Base-by-base conservation (phyloP, 1,284 basidiomycete genomes). In the Trichosporon sp. region DNA sequence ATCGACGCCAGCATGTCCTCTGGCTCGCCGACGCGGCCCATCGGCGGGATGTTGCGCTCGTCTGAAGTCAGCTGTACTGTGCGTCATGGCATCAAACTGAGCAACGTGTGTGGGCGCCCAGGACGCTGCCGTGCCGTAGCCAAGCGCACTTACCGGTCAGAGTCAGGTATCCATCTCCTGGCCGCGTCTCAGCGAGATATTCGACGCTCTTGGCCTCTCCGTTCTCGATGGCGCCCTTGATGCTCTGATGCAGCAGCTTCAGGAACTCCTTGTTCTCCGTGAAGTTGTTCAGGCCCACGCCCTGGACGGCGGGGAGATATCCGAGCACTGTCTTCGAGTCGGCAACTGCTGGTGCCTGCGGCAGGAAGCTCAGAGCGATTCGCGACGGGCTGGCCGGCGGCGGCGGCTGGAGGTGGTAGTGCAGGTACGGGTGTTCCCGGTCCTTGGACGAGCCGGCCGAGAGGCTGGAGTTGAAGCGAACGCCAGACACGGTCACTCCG, bases 1-100 rank as follows among this genome's bases (percentile, higher is more conserved):
- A 83, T 77, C 13, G 74, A 77, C 6, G 76, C 81, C 9, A 83
- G 80, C n/a, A 83, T 72, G 71, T 83, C 83, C 69, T 83, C 81
- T 1, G 80, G 77, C 71, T 83, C 81, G 21, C 80, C 81, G 64
- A 83, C 81, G n/a, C 83, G 73, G 4, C 81, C 81, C 15, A 78
- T 76, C 0, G 81, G 81, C 0, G 83, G 81, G 0, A 81, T 60
- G 8, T 78, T 78, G 60, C 83, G 72, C 67, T 81, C 80, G 69
- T 82, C 82, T 82, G 77, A 73, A 4, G 74, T 71, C 13, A 77
- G 67, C 35, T 21, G 18, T 38, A 62, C 77, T 77, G 32, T 75
- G 77, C 21, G 75, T 77, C 8, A 29, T 12, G 1, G 8, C n/a
- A 32, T 13, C 13, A 13, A 23, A 9, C 18, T 47, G 2, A 23